Evolutionary conservation across 78 protist genomes (phyloP).

Genomic region (Pigoraptor vietnamica): DNA sequence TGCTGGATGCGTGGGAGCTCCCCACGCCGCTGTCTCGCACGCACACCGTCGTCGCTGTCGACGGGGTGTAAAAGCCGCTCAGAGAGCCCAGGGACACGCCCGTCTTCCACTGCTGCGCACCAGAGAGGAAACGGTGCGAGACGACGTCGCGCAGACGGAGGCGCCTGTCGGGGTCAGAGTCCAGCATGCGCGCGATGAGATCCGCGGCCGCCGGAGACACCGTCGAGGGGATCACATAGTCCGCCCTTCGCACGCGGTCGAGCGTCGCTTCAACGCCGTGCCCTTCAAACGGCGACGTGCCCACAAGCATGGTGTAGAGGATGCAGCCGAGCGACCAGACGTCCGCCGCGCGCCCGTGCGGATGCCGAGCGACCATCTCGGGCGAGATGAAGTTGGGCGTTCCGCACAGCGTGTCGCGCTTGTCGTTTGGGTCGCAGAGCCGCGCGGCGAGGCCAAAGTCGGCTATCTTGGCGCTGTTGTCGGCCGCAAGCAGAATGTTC

Average conservation of each 20-base stretch:
- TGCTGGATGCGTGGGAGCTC: background rate
- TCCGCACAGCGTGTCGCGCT: slow-evolving; percentile 32
- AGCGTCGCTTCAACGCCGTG: background rate
- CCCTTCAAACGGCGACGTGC: slow-evolving; percentile 5
- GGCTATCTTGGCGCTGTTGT: background rate
- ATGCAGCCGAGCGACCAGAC: slow-evolving; percentile 24
- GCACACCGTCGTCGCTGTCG: too few relatives aligned
- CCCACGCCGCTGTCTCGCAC: background rate
- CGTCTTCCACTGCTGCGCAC: background rate
- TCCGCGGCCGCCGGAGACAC: background rate
- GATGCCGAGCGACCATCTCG: slow-evolving; percentile 23
- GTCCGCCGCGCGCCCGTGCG: slow-evolving; percentile 31
- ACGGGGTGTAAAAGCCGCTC: too few relatives aligned
- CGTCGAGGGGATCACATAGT: background rate
- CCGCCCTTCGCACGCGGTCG: background rate
- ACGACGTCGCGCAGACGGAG: background rate
- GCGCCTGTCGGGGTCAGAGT: background rate
- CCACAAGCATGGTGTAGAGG: background rate
- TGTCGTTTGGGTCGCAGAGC: background rate
- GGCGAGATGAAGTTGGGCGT: slow-evolving; percentile 48
- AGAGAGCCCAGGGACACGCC: too few relatives aligned
- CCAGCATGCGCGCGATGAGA: background rate
- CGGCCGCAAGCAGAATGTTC: slow-evolving; percentile 14
- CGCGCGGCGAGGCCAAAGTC: slow-evolving; percentile 16
- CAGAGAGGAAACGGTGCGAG: background rate